These are phyloP conservation scores for Populus deltoides DNA, from an alignment of 345 rosid genomes.

Conservation along the genomic window DNA sequence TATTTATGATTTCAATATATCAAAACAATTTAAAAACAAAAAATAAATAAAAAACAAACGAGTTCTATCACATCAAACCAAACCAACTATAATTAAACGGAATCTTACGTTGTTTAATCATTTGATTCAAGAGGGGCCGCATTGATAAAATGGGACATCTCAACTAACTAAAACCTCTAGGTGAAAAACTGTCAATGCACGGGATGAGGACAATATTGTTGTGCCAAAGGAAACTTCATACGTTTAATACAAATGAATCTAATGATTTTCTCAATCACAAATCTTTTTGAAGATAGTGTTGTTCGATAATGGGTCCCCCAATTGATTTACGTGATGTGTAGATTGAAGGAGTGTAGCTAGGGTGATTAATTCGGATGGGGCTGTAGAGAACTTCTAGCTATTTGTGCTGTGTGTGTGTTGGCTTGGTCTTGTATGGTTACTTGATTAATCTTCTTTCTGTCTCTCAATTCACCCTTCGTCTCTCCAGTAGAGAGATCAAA, in stretches of 20 bases:
- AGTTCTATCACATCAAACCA: no score
- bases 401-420: no score
- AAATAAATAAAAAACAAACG: no score
- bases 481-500: no score
- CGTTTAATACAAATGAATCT: background rate
- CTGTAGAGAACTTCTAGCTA: no score
- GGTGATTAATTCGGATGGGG: no score
- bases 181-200: background rate
- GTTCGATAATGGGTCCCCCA: background rate
- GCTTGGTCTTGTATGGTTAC: no score
- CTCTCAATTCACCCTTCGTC: no score
- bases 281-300: background rate
- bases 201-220: background rate
- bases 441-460: no score
- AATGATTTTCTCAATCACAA: background rate
- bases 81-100: background rate
- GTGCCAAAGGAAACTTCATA: background rate
- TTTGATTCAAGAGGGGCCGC: conserved; percentile 11
- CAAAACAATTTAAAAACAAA: no score
- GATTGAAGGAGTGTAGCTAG: no score
- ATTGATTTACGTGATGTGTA: background rate
- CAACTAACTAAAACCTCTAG: conserved; percentile 11
- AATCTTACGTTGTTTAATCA: conserved; percentile 19
- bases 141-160: conserved; percentile 15
- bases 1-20: no score